A percentile compares a stretch with the other conserved stretches of the same genome.
Conservation (phyloP, 1,139 yeast species). For the Spathaspora sp. region DNA sequence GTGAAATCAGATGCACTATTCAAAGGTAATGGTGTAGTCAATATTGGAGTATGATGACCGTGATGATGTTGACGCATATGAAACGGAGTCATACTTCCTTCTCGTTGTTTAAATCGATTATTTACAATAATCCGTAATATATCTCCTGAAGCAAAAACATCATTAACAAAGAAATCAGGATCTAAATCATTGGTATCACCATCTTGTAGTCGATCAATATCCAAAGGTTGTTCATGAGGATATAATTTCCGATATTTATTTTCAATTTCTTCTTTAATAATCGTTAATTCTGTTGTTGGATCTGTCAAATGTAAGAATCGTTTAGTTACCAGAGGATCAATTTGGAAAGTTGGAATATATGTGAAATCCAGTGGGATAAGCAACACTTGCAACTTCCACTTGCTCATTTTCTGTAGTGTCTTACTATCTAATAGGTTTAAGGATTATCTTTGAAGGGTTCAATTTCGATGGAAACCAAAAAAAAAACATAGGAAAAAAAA, state of each 20-base stretch:
- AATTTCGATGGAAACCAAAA: not conserved
- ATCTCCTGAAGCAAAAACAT: slow-evolving; percentile 59
- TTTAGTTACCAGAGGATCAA: slow-evolving; percentile 20
- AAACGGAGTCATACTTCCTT: not conserved
- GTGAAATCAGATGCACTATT: slow-evolving; percentile 1
- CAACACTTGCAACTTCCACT: slow-evolving; percentile 39
- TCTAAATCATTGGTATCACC: slow-evolving; percentile 68
- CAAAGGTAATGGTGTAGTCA: slow-evolving; percentile 1
- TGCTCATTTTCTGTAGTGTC: slow-evolving; percentile 20
- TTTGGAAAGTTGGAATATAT: slow-evolving; percentile 16
- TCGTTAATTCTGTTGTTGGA: slow-evolving; percentile 41
- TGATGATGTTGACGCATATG: not conserved
- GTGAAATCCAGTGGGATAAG: slow-evolving; percentile 30
- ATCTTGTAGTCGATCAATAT: slow-evolving; percentile 62
- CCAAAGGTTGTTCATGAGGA: slow-evolving; percentile 55
- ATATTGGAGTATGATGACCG: not conserved
- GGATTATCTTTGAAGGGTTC: not conserved
- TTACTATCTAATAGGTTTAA: no score
- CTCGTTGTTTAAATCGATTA: slow-evolving; percentile 14
- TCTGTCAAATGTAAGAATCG: slow-evolving; percentile 65
- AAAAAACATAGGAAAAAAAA: slow-evolving; percentile 1
- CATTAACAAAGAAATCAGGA: slow-evolving; percentile 66
- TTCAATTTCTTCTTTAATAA: slow-evolving; percentile 45
- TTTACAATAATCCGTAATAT: slow-evolving; percentile 54
- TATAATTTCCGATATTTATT: slow-evolving; percentile 58